phyloP scores from a whole-genome alignment of 2,329 filamentous ascomycete species.

The Sarocladium strictum region DNA sequence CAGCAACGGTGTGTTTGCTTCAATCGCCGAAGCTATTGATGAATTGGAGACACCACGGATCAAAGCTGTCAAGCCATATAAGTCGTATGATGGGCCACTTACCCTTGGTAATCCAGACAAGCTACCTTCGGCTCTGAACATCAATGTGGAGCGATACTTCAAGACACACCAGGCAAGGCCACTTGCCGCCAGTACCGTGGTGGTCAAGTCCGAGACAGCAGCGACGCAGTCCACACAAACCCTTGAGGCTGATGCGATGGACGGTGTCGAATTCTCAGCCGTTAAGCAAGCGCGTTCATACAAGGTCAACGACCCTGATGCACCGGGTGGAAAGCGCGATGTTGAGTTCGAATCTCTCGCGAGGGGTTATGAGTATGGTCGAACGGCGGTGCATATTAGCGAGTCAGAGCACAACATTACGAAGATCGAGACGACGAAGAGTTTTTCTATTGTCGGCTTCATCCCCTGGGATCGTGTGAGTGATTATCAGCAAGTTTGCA shows the following conservation, averaged over 20 bases:
- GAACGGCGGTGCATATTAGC: constrained; percentile 84
- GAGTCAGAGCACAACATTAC: constrained; percentile 83
- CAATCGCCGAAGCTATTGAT: constrained; percentile 76
- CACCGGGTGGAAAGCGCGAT: constrained; percentile 73
- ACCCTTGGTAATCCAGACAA: constrained; percentile 72
- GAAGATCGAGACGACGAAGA: constrained; percentile 71
- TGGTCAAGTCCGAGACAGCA: constrained; percentile 46
- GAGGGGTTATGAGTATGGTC: constrained; percentile 91
- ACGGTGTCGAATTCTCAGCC: constrained; percentile 53
- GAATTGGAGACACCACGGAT: constrained; percentile 72
- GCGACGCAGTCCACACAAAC: constrained; percentile 46
- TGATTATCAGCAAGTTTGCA: not conserved
- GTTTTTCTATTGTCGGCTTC: constrained; percentile 82
- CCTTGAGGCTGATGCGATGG: constrained; percentile 39
- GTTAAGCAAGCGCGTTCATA: constrained; percentile 79
- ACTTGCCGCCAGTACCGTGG: constrained; percentile 72
- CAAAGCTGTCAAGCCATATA: constrained; percentile 69
- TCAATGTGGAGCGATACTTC: constrained; percentile 87
- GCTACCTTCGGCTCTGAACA: constrained; percentile 69
- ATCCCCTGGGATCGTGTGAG: constrained; percentile 63
- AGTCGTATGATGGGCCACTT: constrained; percentile 72
- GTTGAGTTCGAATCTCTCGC: constrained; percentile 77
- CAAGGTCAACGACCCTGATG: constrained; percentile 67
- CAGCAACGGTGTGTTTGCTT: constrained; percentile 67
- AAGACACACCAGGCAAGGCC: constrained; percentile 73